phyloP scores from a whole-genome alignment of 2,329 filamentous ascomycete genomes.

The Colletotrichum siamense region DNA sequence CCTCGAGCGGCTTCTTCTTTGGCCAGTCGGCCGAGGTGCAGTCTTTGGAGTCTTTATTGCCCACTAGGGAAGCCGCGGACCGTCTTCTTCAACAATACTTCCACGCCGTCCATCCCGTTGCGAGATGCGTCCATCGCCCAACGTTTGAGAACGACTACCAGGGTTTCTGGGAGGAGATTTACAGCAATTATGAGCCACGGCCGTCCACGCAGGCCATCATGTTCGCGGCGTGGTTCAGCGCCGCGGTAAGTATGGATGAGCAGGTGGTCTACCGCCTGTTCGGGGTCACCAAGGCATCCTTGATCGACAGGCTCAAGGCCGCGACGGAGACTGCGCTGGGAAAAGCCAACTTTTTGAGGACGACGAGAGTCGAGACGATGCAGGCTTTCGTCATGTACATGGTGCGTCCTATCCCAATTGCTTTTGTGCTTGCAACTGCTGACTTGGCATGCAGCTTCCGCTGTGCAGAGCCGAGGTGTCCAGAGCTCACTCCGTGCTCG shows the following conservation, averaged over 20 bases:
- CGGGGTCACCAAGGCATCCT: slow-evolving; percentile 56
- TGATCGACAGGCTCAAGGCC: slow-evolving; percentile 68
- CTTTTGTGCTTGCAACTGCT: neutral
- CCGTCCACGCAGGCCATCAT: slow-evolving; percentile 71
- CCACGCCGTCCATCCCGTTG: slow-evolving; percentile 70
- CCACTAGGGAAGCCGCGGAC: slow-evolving; percentile 62
- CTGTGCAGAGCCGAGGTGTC: slow-evolving; percentile 76
- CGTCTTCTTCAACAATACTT: slow-evolving; percentile 72
- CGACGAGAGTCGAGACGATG: slow-evolving; percentile 73
- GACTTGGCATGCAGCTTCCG: slow-evolving; percentile 59
- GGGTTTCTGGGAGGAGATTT: slow-evolving; percentile 69
- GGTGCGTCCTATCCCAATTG: slow-evolving; percentile 47
- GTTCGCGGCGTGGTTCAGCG: slow-evolving; percentile 73
- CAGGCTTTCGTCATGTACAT: slow-evolving; percentile 81
- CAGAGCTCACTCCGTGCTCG: slow-evolving; percentile 73
- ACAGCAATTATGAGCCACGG: slow-evolving; percentile 64
- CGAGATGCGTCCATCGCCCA: slow-evolving; percentile 70
- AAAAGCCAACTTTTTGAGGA: slow-evolving; percentile 74
- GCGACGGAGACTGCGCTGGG: slow-evolving; percentile 71
- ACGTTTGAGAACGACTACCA: slow-evolving; percentile 70
- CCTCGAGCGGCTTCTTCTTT: slow-evolving; percentile 72
- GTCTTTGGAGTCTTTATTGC: slow-evolving; percentile 65
- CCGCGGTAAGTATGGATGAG: slow-evolving; percentile 69
- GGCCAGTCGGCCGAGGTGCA: slow-evolving; percentile 53
- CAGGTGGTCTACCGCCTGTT: slow-evolving; percentile 56